Evolutionary conservation across 139 green algal species (phyloP).

Genomic region (Closterium sp.): DNA sequence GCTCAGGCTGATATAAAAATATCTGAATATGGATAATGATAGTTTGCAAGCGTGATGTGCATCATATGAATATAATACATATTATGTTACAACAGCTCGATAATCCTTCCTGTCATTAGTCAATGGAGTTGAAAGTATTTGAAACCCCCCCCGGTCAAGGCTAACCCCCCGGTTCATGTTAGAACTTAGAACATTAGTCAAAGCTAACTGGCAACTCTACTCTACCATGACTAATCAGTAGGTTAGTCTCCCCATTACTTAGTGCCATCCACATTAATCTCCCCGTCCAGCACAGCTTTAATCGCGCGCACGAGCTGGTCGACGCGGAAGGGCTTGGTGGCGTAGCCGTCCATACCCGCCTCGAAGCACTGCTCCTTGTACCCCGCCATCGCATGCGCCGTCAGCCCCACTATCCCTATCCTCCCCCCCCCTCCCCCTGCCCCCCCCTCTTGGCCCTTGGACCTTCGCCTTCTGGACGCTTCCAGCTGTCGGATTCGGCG

Average conservation of each 20-base stretch:
- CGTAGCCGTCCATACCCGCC: slow-evolving; percentile 13
- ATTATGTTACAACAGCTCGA: no score
- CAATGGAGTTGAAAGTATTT: no score
- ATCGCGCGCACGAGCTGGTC: not conserved
- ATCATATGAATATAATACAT: no score
- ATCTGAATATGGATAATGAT: no score
- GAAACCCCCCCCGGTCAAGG: no score
- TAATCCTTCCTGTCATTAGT: no score
- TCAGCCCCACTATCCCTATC: slow-evolving; percentile 1
- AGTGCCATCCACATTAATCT: not conserved
- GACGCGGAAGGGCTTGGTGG: slow-evolving; percentile 3
- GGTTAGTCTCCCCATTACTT: not conserved
- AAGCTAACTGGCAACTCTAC: no score
- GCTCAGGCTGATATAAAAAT: no score
- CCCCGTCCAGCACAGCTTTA: not conserved
- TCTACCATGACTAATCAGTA: no score
- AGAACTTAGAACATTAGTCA: no score
- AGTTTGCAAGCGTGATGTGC: no score
- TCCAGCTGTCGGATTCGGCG: not conserved
- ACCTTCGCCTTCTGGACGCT: not conserved
- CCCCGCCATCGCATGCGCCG: slow-evolving; percentile 1
- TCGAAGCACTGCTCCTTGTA: slow-evolving; percentile 12
- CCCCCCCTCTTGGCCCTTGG: not conserved
- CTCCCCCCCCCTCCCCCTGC: not conserved
- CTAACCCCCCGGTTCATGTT: no score